These are phyloP conservation scores for Durusdinium trenchii DNA, from an alignment of 73 alveolate species.

Conservation along the genomic window DNA sequence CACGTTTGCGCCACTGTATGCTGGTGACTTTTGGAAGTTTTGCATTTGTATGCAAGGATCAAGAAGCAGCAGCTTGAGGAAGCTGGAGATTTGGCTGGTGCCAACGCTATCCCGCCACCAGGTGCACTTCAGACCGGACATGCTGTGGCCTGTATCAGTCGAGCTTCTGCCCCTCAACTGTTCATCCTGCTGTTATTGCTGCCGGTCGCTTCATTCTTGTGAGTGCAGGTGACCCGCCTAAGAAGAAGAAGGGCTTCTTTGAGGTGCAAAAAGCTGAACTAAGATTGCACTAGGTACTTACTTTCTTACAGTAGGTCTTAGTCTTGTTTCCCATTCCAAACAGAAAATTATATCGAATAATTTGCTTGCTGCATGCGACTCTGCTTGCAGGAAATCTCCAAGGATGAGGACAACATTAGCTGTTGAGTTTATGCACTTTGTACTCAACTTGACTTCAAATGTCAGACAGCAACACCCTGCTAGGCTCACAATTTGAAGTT, in stretches of 20 bases:
- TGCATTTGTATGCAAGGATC: not conserved
- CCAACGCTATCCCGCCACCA: constrained; percentile 72
- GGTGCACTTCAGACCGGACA: not conserved
- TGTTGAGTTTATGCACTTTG: no score
- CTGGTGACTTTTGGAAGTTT: not conserved
- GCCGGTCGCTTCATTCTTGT: not conserved
- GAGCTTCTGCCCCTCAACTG: not conserved
- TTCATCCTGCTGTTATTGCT: not conserved
- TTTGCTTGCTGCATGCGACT: not conserved
- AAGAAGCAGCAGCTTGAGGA: constrained; percentile 86
- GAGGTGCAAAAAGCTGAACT: not conserved
- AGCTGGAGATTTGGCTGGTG: constrained; percentile 77
- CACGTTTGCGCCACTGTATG: no score
- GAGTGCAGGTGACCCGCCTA: constrained; percentile 75
- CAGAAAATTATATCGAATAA: no score
- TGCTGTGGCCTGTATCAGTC: not conserved
- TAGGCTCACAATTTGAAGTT: not conserved
- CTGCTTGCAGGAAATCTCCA: constrained; percentile 42
- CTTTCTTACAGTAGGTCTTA: no score
- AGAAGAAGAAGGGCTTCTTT: constrained; percentile 93
- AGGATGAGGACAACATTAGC: constrained; percentile 9
- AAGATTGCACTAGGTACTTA: no score
- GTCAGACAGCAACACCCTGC: not conserved
- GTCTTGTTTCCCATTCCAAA: no score
- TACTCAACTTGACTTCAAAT: not conserved